These are phyloP conservation scores for Sisymbrium altissimum DNA, from an alignment of 345 rosid species.

Conservation along the genomic window DNA sequence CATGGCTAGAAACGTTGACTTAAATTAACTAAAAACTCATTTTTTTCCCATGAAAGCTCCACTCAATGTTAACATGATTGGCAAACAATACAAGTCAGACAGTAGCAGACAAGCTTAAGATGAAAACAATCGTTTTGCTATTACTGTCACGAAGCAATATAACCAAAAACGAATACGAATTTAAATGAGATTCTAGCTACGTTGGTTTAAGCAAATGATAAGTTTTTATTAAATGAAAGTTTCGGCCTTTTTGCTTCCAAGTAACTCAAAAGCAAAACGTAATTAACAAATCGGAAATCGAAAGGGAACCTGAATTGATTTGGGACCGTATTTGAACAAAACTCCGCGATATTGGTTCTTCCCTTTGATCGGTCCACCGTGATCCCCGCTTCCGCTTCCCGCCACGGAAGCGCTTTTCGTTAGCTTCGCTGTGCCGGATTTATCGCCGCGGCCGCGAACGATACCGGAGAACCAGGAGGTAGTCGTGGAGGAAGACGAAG, in stretches of 20 bases:
- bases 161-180: not conserved
- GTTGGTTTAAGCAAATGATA: not conserved
- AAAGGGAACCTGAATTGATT: slow-evolving; percentile 64
- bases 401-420: slow-evolving; percentile 33
- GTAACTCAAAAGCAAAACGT: slow-evolving; percentile 9
- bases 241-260: not conserved
- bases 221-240: not conserved
- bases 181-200: not conserved
- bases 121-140: too few species aligned
- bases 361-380: slow-evolving; percentile 61
- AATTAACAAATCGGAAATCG: slow-evolving; percentile 9
- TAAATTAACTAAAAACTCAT: not conserved
- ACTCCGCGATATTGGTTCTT: slow-evolving; percentile 93
- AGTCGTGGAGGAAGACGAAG: slow-evolving; percentile 30
- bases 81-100: not conserved
- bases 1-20: not conserved
- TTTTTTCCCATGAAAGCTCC: not conserved
- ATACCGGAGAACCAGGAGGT: slow-evolving; percentile 73
- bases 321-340: slow-evolving; percentile 88
- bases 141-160: too few species aligned
- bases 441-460: slow-evolving; percentile 61
- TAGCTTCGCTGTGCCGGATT: slow-evolving; percentile 40
- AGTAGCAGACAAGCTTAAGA: not conserved
- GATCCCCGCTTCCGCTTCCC: slow-evolving; percentile 34
- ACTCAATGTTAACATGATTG: not conserved